A percentile compares a stretch with the other conserved stretches of the same genome.
phyloP scores from a whole-genome alignment of 495 filamentous ascomycete genomes.

The Xylaria curta region DNA sequence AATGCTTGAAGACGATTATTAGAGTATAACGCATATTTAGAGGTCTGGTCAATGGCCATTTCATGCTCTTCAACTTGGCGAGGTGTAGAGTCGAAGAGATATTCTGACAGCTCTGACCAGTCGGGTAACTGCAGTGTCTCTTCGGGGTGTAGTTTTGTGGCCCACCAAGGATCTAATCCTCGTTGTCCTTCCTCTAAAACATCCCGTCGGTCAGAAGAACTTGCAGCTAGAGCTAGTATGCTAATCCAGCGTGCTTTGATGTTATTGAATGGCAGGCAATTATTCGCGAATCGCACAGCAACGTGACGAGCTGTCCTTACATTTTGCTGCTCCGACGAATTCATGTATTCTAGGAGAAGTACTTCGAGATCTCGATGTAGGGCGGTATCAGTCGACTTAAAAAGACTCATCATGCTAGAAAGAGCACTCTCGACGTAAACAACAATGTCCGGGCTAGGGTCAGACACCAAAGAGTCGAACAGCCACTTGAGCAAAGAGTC shows the following conservation, averaged over 20 bases:
- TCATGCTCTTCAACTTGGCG: conserved; percentile 31
- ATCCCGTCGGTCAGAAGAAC: conserved; percentile 72
- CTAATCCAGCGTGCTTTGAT: conserved; percentile 86
- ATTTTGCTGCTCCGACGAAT: conserved; percentile 36
- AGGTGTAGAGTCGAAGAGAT: conserved; percentile 47
- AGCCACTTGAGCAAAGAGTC: conserved; percentile 74
- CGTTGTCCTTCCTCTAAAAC: conserved; percentile 89
- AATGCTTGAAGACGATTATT: conserved; percentile 60
- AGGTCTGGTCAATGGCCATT: conserved; percentile 36
- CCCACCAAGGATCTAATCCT: conserved; percentile 69
- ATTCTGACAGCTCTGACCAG: conserved; percentile 52
- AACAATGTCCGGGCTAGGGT: conserved; percentile 75
- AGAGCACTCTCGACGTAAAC: conserved; percentile 90
- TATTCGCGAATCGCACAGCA: conserved; percentile 87
- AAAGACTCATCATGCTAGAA: conserved; percentile 66
- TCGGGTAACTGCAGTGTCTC: conserved; percentile 48
- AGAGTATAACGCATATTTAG: conserved; percentile 43
- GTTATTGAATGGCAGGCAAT: conserved; percentile 82
- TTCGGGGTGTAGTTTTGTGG: conserved; percentile 47
- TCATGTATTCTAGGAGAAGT: conserved; percentile 73
- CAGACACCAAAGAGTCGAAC: conserved; percentile 79
- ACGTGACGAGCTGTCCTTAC: conserved; percentile 73
- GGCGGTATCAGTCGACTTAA: conserved; percentile 53
- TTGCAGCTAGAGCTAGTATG: conserved; percentile 74
- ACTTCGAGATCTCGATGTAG: conserved; percentile 40